Evolutionary conservation across 2,329 filamentous ascomycete species (phyloP).

Genomic region (Clonostachys solani): DNA sequence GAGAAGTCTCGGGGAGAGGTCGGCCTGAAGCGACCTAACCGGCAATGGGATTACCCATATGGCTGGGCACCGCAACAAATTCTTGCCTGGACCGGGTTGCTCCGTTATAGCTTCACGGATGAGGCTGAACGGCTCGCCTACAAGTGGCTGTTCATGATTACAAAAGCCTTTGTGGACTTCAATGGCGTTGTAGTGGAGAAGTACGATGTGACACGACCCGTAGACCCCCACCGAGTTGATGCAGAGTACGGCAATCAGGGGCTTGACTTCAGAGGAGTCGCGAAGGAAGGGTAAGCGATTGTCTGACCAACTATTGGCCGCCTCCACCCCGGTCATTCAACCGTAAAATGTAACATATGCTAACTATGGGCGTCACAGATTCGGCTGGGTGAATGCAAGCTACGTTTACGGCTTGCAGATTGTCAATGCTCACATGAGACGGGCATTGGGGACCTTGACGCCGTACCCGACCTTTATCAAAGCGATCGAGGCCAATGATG

Average conservation of each 20-base stretch:
- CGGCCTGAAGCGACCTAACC: constrained; percentile 79
- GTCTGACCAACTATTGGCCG: neutral
- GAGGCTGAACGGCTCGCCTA: constrained; percentile 89
- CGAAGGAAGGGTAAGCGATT: constrained; percentile 81
- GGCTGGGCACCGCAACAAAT: constrained; percentile 99
- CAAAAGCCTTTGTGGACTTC: constrained; percentile 96
- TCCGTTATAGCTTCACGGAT: constrained; percentile 86
- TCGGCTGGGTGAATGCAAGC: constrained; percentile 98
- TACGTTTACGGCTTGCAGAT: constrained; percentile 92
- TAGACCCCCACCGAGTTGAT: constrained; percentile 90
- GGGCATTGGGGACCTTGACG: constrained; percentile 83
- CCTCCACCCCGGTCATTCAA: neutral
- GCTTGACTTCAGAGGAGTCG: constrained; percentile 89
- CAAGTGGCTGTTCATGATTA: constrained; percentile 98
- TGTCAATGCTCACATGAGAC: constrained; percentile 82
- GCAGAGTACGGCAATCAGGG: constrained; percentile 99
- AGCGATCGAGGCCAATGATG: constrained; percentile 54
- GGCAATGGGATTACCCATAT: constrained; percentile 98
- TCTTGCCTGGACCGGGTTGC: constrained; percentile 89
- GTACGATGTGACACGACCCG: constrained; percentile 88
- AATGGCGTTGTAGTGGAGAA: constrained; percentile 98
- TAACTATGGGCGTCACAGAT: constrained; percentile 47
- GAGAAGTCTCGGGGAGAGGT: constrained; percentile 81
- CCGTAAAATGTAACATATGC: neutral
- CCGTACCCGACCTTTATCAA: constrained; percentile 79